Evolutionary conservation across 225 moss, liverwort and hornwort species (phyloP), one percentile per base, ranked within the genome.

Genomic region (Ulota crispa): DNA sequence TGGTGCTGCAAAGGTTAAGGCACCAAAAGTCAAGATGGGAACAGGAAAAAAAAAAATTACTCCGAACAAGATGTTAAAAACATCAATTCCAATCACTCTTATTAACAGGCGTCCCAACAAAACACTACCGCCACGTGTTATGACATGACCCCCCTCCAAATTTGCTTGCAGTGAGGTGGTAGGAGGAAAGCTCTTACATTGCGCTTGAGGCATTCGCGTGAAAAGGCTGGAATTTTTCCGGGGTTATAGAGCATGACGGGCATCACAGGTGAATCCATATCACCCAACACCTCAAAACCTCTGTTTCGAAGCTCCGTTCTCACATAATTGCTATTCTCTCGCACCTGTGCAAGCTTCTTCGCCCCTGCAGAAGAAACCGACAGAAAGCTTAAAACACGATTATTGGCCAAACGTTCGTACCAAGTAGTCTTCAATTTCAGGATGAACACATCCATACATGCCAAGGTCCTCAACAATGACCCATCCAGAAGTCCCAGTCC

Each of bases 191-290:
- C 64, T 34, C 79, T 86, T 93, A 98, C 98, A 85, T 98, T 95
- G 75, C 95, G 92, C 84, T 94, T 92, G 23, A 98, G 90, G 85
- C 98, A 98, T 88, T 98, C 98, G 56, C 98, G 93, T 30, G 92
- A 92, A 77, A 98, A 98, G 47, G 98, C 98, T 68, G 98, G 95
- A 39, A 98, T 98, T 81, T 98, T 98, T 80, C 92, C 98, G 83
- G 98, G 95, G 86, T 95, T 94, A 72, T 98, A 98, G 13, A 98
- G 92, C 98, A 98, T 98, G 30, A 98, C 84, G 36, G 98, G 95
- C 98, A 98, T 98, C 39, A 98, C 94, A 73, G 98, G 98, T 21
- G 98, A 98, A 82, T 95, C 95, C 73, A 64, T 86, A 82, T 98
- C 98, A 27, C 98, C 98, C 68, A 98, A 80, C 41, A 98, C 98